phyloP scores from a whole-genome alignment of 1,139 yeast genomes.

The Spathaspora sp. region DNA sequence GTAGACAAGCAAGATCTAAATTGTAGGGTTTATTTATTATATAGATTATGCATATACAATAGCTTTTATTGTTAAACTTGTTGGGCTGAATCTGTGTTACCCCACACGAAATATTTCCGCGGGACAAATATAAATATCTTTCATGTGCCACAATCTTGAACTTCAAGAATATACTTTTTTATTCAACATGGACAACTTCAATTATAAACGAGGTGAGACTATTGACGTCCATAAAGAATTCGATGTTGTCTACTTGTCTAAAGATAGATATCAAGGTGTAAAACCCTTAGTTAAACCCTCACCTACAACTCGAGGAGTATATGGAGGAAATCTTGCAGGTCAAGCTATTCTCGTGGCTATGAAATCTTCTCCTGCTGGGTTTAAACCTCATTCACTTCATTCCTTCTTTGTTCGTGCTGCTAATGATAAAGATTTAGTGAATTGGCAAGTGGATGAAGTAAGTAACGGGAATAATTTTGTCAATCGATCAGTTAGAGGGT shows the following conservation, averaged over 20 bases:
- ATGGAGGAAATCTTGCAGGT: conserved; percentile 37
- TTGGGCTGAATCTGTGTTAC: neutral
- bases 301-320: conserved; percentile 28
- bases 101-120: conserved; percentile 5
- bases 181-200: neutral
- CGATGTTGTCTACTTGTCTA: conserved; percentile 22
- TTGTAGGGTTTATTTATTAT: conserved; percentile 18
- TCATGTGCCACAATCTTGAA: neutral
- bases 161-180: neutral
- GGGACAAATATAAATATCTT: neutral
- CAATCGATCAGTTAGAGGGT: conserved; percentile 57
- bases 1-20: conserved; percentile 29
- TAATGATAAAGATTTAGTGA: conserved; percentile 18
- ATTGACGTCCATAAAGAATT: conserved; percentile 18
- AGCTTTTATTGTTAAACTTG: neutral
- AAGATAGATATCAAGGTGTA: conserved; percentile 21
- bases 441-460: conserved; percentile 36
- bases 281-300: conserved; percentile 27
- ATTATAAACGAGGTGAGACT: conserved; percentile 12
- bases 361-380: conserved; percentile 25
- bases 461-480: conserved; percentile 59
- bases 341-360: conserved; percentile 39
- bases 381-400: conserved; percentile 38
- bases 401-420: conserved; percentile 33
- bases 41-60: conserved; percentile 1